Conservation (phyloP, 176 grass and related monocot genomes). For the Triticum monococcum region DNA sequence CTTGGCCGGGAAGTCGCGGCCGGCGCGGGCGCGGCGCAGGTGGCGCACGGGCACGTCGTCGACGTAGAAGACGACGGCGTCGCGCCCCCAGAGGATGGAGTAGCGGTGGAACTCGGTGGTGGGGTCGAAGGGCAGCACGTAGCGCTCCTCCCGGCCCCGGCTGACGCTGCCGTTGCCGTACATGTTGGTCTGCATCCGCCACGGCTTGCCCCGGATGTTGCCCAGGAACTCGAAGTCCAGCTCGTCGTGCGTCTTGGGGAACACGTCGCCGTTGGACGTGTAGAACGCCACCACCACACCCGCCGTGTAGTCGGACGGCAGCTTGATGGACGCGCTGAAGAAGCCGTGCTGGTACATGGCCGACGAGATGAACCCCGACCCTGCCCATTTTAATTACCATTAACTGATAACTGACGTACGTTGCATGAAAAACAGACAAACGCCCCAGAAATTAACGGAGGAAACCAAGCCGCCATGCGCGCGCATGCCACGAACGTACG, state of each 20-base stretch:
- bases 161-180: constrained; percentile 89
- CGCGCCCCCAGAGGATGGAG: constrained; percentile 74
- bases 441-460: background rate
- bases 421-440: no score
- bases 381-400: background rate
- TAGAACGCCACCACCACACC: constrained; percentile 94
- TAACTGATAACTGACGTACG: background rate
- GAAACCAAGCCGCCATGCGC: background rate
- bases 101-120: constrained; percentile 92
- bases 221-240: constrained; percentile 91
- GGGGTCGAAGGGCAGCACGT: constrained; percentile 76
- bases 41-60: constrained; percentile 78
- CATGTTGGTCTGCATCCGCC: constrained; percentile 83
- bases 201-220: constrained; percentile 73
- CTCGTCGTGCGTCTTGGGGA: constrained; percentile 83
- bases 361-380: constrained; percentile 90
- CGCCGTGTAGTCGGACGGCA: constrained; percentile 89
- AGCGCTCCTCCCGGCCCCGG: constrained; percentile 75
- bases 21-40: constrained; percentile 49
- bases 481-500: background rate
- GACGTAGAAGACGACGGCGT: constrained; percentile 54
- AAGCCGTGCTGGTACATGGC: constrained; percentile 79
- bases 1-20: constrained; percentile 78
- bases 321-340: constrained; percentile 90
- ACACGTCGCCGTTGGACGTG: constrained; percentile 80